Conservation (phyloP, 164 flowering plant genomes). For the Sextonia rubra region DNA sequence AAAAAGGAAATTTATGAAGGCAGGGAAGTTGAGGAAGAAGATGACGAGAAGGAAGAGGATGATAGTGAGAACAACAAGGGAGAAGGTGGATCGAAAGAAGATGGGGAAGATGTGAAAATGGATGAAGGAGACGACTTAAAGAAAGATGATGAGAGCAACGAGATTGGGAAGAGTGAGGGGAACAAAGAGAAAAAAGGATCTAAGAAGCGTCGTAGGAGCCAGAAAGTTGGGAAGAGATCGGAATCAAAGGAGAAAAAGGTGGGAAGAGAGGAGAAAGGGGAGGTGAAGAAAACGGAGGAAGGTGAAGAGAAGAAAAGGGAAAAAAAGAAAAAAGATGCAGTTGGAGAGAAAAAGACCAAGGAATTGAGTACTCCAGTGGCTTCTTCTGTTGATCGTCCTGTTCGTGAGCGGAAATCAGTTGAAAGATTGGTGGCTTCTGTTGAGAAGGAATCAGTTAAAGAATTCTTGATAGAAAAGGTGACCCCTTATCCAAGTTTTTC, state of each 20-base stretch:
- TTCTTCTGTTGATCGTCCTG: constrained; percentile 53
- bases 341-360: constrained; percentile 23
- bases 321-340: constrained; percentile 20
- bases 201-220: too few species aligned
- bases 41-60: background rate
- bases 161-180: constrained; percentile 11
- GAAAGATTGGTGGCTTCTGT: constrained; percentile 71
- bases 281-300: constrained; percentile 11
- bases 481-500: background rate
- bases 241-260: constrained; percentile 21
- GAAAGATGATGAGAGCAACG: constrained; percentile 6
- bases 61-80: background rate
- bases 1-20: background rate
- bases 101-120: background rate
- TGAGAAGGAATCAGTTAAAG: constrained; percentile 54
- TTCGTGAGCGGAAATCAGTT: constrained; percentile 37
- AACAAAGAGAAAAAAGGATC: background rate
- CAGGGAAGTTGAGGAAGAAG: background rate
- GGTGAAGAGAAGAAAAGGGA: constrained; percentile 15
- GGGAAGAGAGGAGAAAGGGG: constrained; percentile 8
- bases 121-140: background rate
- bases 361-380: constrained; percentile 47
- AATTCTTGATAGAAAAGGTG: constrained; percentile 69
- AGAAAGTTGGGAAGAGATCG: constrained; percentile 8
- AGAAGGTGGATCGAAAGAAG: background rate